Evolutionary conservation across 164 flowering plant genomes (phyloP).

Genomic region (Vitis riparia): DNA sequence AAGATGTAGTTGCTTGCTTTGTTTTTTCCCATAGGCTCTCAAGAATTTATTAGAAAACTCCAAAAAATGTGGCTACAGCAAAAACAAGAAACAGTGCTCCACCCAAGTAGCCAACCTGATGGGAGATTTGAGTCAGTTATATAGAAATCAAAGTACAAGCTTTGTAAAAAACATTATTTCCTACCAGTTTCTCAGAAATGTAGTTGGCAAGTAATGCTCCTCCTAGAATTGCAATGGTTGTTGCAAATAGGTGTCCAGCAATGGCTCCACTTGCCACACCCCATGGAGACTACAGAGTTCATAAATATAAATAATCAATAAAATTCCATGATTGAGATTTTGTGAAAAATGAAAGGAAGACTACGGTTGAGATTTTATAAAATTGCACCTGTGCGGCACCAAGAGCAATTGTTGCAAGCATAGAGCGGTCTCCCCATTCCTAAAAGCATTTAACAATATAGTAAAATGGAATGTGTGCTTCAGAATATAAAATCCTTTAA

Average conservation of each 20-base stretch:
- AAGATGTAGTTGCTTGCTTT: too few relatives aligned
- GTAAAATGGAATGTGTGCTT: not conserved
- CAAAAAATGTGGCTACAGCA: conserved; percentile 87
- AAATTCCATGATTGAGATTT: not conserved
- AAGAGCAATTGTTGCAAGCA: conserved; percentile 98
- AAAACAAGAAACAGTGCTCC: conserved; percentile 83
- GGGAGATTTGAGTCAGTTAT: conserved; percentile 5
- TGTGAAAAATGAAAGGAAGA: not conserved
- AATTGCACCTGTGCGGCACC: conserved; percentile 97
- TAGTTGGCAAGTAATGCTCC: conserved; percentile 93
- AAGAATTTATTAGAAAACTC: conserved; percentile 57
- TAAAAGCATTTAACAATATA: conserved; percentile 12
- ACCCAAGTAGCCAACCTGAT: conserved; percentile 92
- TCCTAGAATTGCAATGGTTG: conserved; percentile 74
- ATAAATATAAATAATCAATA: too few relatives aligned
- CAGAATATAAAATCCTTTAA: not conserved
- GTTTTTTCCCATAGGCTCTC: too few relatives aligned
- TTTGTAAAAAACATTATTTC: not conserved
- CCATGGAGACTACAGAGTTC: conserved; percentile 80
- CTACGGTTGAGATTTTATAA: not conserved
- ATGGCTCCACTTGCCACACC: conserved; percentile 98
- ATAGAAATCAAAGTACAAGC: not conserved
- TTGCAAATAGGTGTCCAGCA: conserved; percentile 88
- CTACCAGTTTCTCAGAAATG: conserved; percentile 94
- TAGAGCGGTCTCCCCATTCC: conserved; percentile 99